Base-by-base conservation (phyloP, 2,329 filamentous ascomycete species). In the Corinectria fuckeliana region DNA sequence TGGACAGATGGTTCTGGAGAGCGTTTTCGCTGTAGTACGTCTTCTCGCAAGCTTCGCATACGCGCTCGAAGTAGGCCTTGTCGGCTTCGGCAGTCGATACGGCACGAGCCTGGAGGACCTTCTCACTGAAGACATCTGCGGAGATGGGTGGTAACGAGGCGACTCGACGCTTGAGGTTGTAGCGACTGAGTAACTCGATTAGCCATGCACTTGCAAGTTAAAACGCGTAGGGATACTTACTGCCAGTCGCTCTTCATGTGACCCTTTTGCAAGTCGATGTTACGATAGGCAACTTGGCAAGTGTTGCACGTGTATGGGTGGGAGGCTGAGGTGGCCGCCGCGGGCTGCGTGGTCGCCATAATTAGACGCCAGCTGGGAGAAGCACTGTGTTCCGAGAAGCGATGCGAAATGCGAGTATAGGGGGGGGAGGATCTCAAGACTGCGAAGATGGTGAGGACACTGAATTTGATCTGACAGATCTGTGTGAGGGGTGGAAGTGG, bases 201-300 rank as follows among this genome's bases (percentile, higher is more conserved):
- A 66, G 60, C 20, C 38, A 39, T 10, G 18, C 47, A 16, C 5
- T 9, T 25, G n/a, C 7, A 18, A n/a, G 20, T 11, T 23, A 9
- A 11, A 14, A 18, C 4, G 10, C 13, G 3, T n/a, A 7, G n/a
- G 9, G 13, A 23, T 4, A 88, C 91, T 80, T 84, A 95, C 91
- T 99, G 94, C 95, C 95, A 99, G 80, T 99, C 95, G 70, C 90
- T 95, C 77, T 95, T 93, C 95, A 99, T 99, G 75, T 99, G 95
- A 34, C 87, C 89, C 75, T 95, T 89, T 80, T 99, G 95, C 56
- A 96, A 84, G 74, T 98, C 94, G 75, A 91, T 93, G 74, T 92
- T 93, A 67, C 94, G 90, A 79, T 98, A 99, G 51, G 94, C 95
- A 69, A 99, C 93, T 76, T 97, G 92, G 75, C 95, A 99, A 58